Percentiles rank a stretch among this genome's conserved stretches.
These are phyloP conservation scores for Tardiomyces blankii DNA, from an alignment of 1,139 yeast species.

Conservation along the genomic window DNA sequence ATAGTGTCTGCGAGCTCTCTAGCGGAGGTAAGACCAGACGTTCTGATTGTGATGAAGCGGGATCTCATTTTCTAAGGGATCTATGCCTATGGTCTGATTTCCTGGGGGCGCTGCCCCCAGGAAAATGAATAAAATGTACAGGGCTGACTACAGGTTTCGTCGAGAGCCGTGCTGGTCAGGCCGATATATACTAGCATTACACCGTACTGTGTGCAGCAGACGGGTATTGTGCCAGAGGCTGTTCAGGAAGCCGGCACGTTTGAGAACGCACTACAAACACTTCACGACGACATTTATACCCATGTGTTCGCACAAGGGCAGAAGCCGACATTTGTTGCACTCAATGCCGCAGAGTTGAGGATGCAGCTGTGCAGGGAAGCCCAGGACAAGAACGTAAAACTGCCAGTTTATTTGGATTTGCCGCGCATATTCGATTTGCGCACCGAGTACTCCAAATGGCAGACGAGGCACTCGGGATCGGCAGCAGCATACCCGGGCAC, in stretches of 20 bases:
- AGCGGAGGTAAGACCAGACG: conserved; percentile 14
- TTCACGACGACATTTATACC: conserved; percentile 42
- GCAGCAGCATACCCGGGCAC: conserved; percentile 40
- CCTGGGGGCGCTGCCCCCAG: too few relatives aligned
- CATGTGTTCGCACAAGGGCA: conserved; percentile 32
- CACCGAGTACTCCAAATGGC: conserved; percentile 66
- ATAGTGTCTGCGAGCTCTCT: conserved; percentile 31
- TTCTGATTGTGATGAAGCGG: too few relatives aligned
- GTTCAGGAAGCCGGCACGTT: conserved; percentile 40
- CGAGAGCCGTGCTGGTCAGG: conserved; percentile 33
- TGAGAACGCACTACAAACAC: conserved; percentile 45
- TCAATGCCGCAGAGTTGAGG: conserved; percentile 57
- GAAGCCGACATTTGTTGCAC: conserved; percentile 58
- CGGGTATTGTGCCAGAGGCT: conserved; percentile 52
- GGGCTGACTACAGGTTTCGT: too few relatives aligned
- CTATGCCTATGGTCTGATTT: too few relatives aligned
- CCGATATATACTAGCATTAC: conserved; percentile 64
- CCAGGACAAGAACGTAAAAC: conserved; percentile 55
- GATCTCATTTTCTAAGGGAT: too few relatives aligned
- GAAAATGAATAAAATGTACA: too few relatives aligned
- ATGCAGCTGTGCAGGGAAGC: conserved; percentile 77
- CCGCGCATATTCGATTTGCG: conserved; percentile 70
- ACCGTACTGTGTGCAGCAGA: conserved; percentile 36
- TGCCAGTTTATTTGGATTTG: conserved; percentile 68
- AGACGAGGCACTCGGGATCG: conserved; percentile 51